A percentile compares a stretch with the other conserved stretches of the same genome.
Conservation (phyloP, 2,329 filamentous ascomycete species). For the Cryphonectria radicalis region DNA sequence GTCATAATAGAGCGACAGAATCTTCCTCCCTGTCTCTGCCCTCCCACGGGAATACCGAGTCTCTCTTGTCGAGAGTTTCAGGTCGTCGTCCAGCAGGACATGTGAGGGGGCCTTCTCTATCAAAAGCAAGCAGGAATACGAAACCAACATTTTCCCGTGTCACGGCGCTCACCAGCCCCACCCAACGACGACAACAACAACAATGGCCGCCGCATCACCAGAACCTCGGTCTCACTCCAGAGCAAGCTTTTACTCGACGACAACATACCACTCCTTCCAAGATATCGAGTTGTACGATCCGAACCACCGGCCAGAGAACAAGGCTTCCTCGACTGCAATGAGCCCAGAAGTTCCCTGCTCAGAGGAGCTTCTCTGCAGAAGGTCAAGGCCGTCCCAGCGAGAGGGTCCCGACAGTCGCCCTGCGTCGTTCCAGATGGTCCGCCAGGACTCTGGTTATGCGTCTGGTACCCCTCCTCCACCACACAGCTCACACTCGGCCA, state of each 20-base stretch:
- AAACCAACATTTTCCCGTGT: neutral
- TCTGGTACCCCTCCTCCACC: constrained; percentile 49
- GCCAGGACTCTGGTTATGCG: constrained; percentile 64
- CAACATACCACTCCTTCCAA: constrained; percentile 59
- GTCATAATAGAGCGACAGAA: constrained; percentile 22
- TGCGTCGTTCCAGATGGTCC: constrained; percentile 49
- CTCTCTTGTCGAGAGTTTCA: neutral
- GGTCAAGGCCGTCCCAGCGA: constrained; percentile 25
- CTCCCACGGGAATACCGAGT: neutral
- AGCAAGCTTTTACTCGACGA: constrained; percentile 51
- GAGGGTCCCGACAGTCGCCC: constrained; percentile 38
- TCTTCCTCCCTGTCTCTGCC: constrained; percentile 11
- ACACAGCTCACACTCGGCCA: constrained; percentile 42
- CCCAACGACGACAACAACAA: constrained; percentile 5
- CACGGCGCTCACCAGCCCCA: constrained; percentile 6
- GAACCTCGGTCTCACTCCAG: constrained; percentile 39
- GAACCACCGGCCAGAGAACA: constrained; percentile 34
- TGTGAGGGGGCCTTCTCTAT: too few relatives aligned
- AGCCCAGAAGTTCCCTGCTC: constrained; percentile 26
- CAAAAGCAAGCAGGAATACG: neutral
- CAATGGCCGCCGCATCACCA: constrained; percentile 23
- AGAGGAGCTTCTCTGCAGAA: constrained; percentile 3
- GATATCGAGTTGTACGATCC: constrained; percentile 54
- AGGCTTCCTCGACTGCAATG: constrained; percentile 29
- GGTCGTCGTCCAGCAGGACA: neutral